A percentile compares a stretch with the other conserved stretches of the same genome.
phyloP scores from a whole-genome alignment of 345 rosid species.

The Pugionium dolabratum region DNA sequence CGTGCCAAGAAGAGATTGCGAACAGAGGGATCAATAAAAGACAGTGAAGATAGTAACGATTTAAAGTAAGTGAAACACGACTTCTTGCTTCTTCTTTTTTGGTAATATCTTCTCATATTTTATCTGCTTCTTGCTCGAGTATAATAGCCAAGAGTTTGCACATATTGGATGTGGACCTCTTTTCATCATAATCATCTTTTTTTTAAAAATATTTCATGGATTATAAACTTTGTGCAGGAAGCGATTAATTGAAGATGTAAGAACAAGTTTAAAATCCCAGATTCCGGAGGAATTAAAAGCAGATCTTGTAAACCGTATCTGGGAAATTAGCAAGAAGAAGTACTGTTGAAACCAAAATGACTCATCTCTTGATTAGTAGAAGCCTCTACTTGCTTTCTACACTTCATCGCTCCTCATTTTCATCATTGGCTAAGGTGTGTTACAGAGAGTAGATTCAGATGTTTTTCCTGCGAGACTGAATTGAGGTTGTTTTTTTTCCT shows the following conservation, averaged over 20 bases:
- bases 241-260: constrained; percentile 67
- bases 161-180: neutral
- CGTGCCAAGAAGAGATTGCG: constrained; percentile 57
- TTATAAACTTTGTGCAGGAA: constrained; percentile 51
- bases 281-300: constrained; percentile 78
- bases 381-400: neutral
- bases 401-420: constrained; percentile 38
- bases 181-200: neutral
- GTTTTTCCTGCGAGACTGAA: constrained; percentile 22
- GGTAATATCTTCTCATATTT: neutral
- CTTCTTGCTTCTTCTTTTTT: neutral
- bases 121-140: neutral
- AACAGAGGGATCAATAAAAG: constrained; percentile 49
- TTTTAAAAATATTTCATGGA: neutral
- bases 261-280: constrained; percentile 46
- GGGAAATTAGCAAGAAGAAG: constrained; percentile 53
- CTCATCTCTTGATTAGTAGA: too few relatives aligned
- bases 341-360: neutral
- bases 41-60: constrained; percentile 37
- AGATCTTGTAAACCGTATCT: constrained; percentile 57
- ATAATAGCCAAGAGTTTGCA: neutral
- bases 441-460: constrained; percentile 13
- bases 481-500: constrained; percentile 7
- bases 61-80: constrained; percentile 58
- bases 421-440: constrained; percentile 29